Conservation (phyloP, 2,329 filamentous ascomycete species). For the Neofusicoccum kwambonambiense region DNA sequence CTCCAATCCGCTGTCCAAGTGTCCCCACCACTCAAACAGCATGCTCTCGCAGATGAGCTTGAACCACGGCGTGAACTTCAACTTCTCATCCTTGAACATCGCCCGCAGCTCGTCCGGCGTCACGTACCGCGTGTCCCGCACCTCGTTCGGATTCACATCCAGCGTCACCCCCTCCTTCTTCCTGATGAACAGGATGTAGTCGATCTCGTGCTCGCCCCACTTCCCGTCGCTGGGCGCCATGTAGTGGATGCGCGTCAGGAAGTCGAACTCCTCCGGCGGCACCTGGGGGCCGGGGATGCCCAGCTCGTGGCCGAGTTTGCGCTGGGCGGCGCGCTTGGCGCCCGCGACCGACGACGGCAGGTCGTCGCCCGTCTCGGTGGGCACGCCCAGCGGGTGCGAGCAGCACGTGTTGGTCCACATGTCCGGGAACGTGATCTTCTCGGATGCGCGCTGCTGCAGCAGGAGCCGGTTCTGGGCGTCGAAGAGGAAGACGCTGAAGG, state of each 20-base stretch:
- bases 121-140: constrained; percentile 80
- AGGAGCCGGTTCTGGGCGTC: constrained; percentile 89
- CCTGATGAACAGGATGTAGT: constrained; percentile 98
- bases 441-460: constrained; percentile 88
- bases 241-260: constrained; percentile 96
- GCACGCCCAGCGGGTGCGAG: constrained; percentile 90
- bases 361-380: constrained; percentile 83
- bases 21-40: constrained; percentile 97
- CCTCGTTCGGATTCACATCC: constrained; percentile 82
- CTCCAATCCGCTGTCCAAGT: constrained; percentile 76
- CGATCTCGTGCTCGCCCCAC: constrained; percentile 99
- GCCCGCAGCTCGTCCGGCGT: constrained; percentile 76
- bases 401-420: constrained; percentile 99
- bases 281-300: constrained; percentile 89
- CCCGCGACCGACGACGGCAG: constrained; percentile 78
- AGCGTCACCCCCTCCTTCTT: constrained; percentile 74
- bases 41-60: constrained; percentile 97
- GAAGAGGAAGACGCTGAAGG: constrained; percentile 98
- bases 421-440: constrained; percentile 99
- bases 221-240: constrained; percentile 95
- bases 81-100: constrained; percentile 76
- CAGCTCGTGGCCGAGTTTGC: constrained; percentile 92
- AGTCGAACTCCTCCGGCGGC: constrained; percentile 85
- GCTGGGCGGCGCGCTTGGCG: constrained; percentile 86
- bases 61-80: constrained; percentile 98